Percentiles rank a stretch among this genome's conserved stretches.
These are phyloP conservation scores for Orbilia ellipsospora DNA, from an alignment of 2,329 filamentous ascomycete species.

Conservation along the genomic window DNA sequence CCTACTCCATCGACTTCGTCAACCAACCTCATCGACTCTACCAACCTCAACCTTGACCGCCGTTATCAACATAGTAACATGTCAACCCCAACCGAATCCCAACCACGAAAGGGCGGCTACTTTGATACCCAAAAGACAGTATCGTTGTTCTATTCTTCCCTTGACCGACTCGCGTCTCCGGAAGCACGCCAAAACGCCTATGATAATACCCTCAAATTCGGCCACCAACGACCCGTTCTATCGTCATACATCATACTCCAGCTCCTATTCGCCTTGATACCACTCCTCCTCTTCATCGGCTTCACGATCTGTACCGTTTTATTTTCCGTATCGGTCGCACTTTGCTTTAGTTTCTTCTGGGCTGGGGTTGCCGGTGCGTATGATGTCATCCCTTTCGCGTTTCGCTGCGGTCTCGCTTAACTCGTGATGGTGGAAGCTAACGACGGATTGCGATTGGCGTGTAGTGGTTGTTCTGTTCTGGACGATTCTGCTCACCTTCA, in stretches of 20 bases:
- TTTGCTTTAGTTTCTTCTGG: constrained; percentile 42
- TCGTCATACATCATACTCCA: constrained; percentile 42
- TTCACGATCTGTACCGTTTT: constrained; percentile 32
- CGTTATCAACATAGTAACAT: constrained; percentile 6
- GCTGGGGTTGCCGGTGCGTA: constrained; percentile 34
- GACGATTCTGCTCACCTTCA: constrained; percentile 42
- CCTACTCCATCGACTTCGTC: neutral
- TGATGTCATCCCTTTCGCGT: constrained; percentile 22
- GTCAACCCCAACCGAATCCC: neutral
- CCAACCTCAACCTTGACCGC: neutral
- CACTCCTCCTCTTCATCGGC: constrained; percentile 33
- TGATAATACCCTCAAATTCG: constrained; percentile 29
- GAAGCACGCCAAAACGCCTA: constrained; percentile 21
- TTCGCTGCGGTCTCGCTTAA: constrained; percentile 1
- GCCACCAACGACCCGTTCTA: constrained; percentile 39
- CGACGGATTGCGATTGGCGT: neutral
- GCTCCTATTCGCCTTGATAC: constrained; percentile 34
- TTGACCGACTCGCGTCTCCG: constrained; percentile 28
- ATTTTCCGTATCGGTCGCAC: constrained; percentile 18
- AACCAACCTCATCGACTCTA: neutral
- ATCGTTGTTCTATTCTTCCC: constrained; percentile 37
- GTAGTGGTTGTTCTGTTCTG: constrained; percentile 40
- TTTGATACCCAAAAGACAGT: constrained; percentile 47
- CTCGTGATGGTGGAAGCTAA: neutral
- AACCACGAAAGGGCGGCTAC: neutral